A percentile compares a stretch with the other conserved stretches of the same genome.
Conservation (phyloP, 2,329 filamentous ascomycete genomes). For the Epichloe baconii region DNA sequence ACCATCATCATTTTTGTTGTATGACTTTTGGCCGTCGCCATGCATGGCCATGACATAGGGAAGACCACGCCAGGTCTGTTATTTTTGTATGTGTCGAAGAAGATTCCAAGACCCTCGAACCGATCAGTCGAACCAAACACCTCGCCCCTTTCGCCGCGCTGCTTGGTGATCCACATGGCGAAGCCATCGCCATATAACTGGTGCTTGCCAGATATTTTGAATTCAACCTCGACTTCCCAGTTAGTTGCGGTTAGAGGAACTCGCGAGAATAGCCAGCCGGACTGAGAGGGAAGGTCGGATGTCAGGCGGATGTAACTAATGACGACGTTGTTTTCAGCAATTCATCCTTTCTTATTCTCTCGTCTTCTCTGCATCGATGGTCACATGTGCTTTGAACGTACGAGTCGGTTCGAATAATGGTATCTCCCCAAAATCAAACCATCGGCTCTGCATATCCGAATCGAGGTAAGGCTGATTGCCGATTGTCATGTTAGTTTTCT, state of each 20-base stretch:
- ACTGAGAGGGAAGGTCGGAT: slow-evolving; percentile 78
- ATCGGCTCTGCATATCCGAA: slow-evolving; percentile 94
- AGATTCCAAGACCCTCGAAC: slow-evolving; percentile 90
- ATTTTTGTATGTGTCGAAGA: slow-evolving; percentile 99
- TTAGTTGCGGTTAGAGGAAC: slow-evolving; percentile 94
- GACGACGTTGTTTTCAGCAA: not conserved
- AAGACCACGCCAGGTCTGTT: slow-evolving; percentile 92
- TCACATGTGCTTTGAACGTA: slow-evolving; percentile 26
- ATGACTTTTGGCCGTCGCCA: slow-evolving; percentile 76
- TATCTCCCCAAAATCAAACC: slow-evolving; percentile 99
- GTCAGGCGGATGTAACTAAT: slow-evolving; percentile 81
- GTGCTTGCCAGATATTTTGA: slow-evolving; percentile 80
- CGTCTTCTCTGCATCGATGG: not conserved
- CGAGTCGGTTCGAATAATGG: slow-evolving; percentile 63
- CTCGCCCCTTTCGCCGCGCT: slow-evolving; percentile 64
- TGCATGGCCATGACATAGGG: slow-evolving; percentile 97
- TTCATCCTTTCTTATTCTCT: not conserved
- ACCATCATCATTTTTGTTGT: slow-evolving; percentile 90
- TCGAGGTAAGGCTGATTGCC: slow-evolving; percentile 74
- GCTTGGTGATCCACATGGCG: slow-evolving; percentile 95
- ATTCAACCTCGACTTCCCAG: slow-evolving; percentile 96
- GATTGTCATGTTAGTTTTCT: slow-evolving; percentile 6
- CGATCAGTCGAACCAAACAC: slow-evolving; percentile 82
- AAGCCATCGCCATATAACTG: slow-evolving; percentile 92
- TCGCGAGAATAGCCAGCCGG: slow-evolving; percentile 86